Evolutionary conservation across 192 early-diverging fungal species (phyloP), one percentile per base, ranked within the genome.

Genomic region (Rhizoclosmatium globosum): DNA sequence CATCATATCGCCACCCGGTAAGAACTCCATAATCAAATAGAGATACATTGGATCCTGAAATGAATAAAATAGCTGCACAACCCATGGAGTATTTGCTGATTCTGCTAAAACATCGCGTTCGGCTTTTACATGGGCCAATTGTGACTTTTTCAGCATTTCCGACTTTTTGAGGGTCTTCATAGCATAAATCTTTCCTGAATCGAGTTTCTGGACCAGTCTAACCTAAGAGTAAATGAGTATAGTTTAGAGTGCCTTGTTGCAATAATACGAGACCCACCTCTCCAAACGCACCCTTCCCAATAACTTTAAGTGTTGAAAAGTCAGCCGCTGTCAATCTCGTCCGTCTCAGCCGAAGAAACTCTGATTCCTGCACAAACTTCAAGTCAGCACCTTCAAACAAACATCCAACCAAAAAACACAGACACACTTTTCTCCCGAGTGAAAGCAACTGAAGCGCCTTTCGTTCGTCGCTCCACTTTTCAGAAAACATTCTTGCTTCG

Each of bases 1-100:
- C 97, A 99, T 99, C 89, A 99, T 87, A 85, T 99, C 98, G 58
- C 98, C 98, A 50, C 98, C 98, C 0, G 98, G 97, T 72, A 97
- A 83, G 70, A 98, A 99, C 88, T 99, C 98, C 98, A 99, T 99
- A 83, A 99, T 95, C 68, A 99, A 85, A 80, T 99, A 99, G 47
- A 99, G 89, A 81, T 95, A 95, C 67, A 91, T 86, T 17, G 92
- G 74, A 80, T 98, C 97, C 86, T 99, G 98, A 86, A 99, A 99
- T 38, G 97, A 99, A 82, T 96, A 99, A 81, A 95, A 99, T 48
- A 99, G 88, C 80, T 97, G 96, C 4, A 99, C 97, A 2, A 99
- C 96, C 97, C 97, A 99, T 50, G 92, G 92, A 15, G 97, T 97
- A 78, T 90, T 81, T 45, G 84, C 85, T 2, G 96, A 95, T 84